Conservation (phyloP, 768 basidiomycete genomes). For the Thelephora ganbajun region DNA sequence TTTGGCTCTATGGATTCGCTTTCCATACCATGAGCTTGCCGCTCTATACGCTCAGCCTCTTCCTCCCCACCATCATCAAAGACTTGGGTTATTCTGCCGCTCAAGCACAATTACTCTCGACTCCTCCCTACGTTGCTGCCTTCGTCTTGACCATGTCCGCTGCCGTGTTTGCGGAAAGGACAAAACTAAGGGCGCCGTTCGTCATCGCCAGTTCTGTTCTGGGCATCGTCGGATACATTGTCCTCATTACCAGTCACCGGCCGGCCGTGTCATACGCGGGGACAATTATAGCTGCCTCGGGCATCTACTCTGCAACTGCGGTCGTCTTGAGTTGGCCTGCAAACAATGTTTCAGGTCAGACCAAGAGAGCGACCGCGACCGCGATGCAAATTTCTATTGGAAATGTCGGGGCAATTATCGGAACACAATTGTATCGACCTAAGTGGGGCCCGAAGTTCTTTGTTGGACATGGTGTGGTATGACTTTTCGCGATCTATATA, state of each 20-base stretch:
- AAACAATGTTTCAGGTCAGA: slow-evolving; percentile 7
- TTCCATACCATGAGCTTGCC: slow-evolving; percentile 22
- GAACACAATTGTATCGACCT: slow-evolving; percentile 6
- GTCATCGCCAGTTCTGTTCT: slow-evolving; percentile 6
- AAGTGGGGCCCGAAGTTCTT: slow-evolving; percentile 3
- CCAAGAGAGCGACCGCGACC: slow-evolving; percentile 5
- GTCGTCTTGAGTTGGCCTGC: slow-evolving; percentile 5
- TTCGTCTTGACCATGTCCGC: slow-evolving; percentile 50
- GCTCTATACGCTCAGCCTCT: slow-evolving; percentile 39
- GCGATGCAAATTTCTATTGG: slow-evolving; percentile 6
- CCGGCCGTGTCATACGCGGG: slow-evolving; percentile 44
- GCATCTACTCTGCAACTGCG: slow-evolving; percentile 7
- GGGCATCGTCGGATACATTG: slow-evolving; percentile 31
- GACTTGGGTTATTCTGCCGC: slow-evolving; percentile 51
- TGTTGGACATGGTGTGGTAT: slow-evolving; percentile 4
- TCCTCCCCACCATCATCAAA: slow-evolving; percentile 30
- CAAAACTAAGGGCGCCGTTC: slow-evolving; percentile 26
- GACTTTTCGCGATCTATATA: too few relatives aligned
- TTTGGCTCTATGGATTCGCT: slow-evolving; percentile 25
- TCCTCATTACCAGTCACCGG: slow-evolving; percentile 44
- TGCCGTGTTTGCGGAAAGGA: slow-evolving; percentile 48
- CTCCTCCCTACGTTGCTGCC: slow-evolving; percentile 69
- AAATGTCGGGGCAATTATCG: slow-evolving; percentile 1
- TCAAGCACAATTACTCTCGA: slow-evolving; percentile 56
- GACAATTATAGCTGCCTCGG: slow-evolving; percentile 5